A percentile compares a stretch with the other conserved stretches of the same genome.
phyloP scores from a whole-genome alignment of 2,329 filamentous ascomycete genomes.

The Mycosphaerella arachidis region DNA sequence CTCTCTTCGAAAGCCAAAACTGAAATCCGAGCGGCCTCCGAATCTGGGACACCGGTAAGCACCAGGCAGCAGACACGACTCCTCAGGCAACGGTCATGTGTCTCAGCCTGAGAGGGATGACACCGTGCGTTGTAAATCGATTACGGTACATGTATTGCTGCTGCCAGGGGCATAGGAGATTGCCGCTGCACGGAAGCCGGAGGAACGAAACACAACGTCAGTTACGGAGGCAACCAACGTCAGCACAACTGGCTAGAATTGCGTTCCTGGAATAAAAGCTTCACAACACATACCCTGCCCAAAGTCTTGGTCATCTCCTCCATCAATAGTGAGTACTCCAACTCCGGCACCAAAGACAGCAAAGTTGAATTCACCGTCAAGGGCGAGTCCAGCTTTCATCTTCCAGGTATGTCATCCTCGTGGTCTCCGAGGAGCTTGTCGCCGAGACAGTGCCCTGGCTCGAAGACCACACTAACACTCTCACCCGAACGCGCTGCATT shows the following conservation, averaged over 20 bases:
- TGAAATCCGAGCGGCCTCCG: not conserved
- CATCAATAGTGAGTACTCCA: no score
- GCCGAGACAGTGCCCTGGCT: not conserved
- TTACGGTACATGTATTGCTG: no score
- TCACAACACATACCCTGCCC: no score
- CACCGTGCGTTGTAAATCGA: no score
- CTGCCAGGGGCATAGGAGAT: no score
- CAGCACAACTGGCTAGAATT: not conserved
- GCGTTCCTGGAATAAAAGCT: no score
- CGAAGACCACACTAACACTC: not conserved
- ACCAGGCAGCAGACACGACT: not conserved
- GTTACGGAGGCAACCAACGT: not conserved
- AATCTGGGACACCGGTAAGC: not conserved
- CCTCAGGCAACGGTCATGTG: not conserved
- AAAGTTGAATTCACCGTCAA: not conserved
- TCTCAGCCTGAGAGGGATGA: not conserved
- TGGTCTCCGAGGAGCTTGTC: no score
- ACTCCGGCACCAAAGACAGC: not conserved
- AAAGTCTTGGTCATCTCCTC: no score
- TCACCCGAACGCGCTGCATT: slow-evolving; percentile 7
- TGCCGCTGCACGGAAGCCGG: no score
- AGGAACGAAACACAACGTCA: not conserved
- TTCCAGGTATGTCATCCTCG: not conserved
- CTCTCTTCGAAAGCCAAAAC: no score
- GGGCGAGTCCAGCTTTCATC: not conserved